Evolutionary conservation across 257 asterid species (phyloP), one percentile per base, ranked within the genome.

Genomic region (Solanum ahanhuiri): DNA sequence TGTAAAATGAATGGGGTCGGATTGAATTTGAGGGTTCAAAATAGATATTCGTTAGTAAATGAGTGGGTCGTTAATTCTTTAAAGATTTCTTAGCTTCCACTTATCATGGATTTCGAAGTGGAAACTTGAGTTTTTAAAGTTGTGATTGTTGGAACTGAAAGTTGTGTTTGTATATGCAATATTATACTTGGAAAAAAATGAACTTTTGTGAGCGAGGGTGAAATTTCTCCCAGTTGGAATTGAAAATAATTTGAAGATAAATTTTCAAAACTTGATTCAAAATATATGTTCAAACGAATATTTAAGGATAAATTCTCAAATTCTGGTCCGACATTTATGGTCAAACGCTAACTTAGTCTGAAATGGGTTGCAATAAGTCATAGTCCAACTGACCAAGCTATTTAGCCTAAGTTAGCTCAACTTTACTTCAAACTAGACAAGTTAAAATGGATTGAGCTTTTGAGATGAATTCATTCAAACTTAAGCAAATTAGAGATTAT

Each of bases 311-410:
- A n/a, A 63, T n/a, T 63, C 4, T 63, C 31, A 63, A 60, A 60
- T 22, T 54, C 0, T 18, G 22, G 0, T 18, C 1, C 4, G 9
- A 48, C 2, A 48, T 45, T 12, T 45, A 45, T 45, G 6, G 0
- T 12, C 57, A 45, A 45, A 45, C 0, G 18, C 57, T 45, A 45
- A 18, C 18, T 45, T 45, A 45, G 2, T 12, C 57, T 45, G 18
- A 45, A 45, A 45, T 45, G 57, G 57, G 18, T 45, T 12, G 4
- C 6, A 45, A 45, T 12, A 12, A 45, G 18, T 45, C 57, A 45
- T 45, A 1, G 57, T 45, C 18, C 18, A 45, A 45, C 18, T 45
- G 57, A 18, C 57, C 57, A 45, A 45, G 5, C 57, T 45, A 48
- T 63, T 23, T 63, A 63, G 70, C 14, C 15, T 12, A 63, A 63